Evolutionary conservation across 2,329 filamentous ascomycete species (phyloP), one percentile per base, ranked within the genome.

Genomic region (Trichocomaceae sp.): DNA sequence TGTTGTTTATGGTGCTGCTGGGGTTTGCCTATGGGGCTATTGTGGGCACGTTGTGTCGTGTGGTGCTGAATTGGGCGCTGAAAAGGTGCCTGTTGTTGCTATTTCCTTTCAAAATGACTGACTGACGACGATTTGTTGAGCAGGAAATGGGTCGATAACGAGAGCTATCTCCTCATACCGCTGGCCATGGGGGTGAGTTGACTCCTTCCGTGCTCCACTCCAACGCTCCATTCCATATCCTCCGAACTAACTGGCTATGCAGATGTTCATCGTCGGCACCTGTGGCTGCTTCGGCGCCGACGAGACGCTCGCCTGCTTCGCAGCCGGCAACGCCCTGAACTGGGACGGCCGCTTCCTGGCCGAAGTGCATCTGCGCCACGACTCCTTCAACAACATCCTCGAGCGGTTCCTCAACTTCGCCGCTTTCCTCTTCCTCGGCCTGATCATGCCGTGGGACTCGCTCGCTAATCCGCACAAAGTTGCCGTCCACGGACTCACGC

Each of bases 271-370:
- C 35, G 71, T 84, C 23, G 81, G 82, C 2, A 79, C 80, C 0
- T 80, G 78, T 55, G 82, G 81, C 23, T 71, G 75, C 20, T 72
- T 84, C 15, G 82, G 81, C 12, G 81, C 79, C 0, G 80, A 83
- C 53, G 82, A 84, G 57, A 75, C 83, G 0, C 72, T 85, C 3
- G 81, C 81, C 3, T 85, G 81, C 62, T 83, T 83, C 55, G 73
- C 80, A 2, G 81, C 83, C 0, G 83, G 82, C 6, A 79, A 76
- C 61, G 75, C 76, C 12, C 68, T 85, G 46, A 85, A 84, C 66
- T 85, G 82, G 83, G 79, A 84, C 54, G 81, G 82, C 2, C 63
- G 75, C n/a, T 84, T 79, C 60, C 77, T 83, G 2, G 71, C 72
- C 4, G 82, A 84, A 63, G 74, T 78, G 0, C 73, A 81, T 55